These are phyloP conservation scores for Lasiodiplodia sp. DNA, from an alignment of 2,329 filamentous ascomycete species.

Conservation along the genomic window DNA sequence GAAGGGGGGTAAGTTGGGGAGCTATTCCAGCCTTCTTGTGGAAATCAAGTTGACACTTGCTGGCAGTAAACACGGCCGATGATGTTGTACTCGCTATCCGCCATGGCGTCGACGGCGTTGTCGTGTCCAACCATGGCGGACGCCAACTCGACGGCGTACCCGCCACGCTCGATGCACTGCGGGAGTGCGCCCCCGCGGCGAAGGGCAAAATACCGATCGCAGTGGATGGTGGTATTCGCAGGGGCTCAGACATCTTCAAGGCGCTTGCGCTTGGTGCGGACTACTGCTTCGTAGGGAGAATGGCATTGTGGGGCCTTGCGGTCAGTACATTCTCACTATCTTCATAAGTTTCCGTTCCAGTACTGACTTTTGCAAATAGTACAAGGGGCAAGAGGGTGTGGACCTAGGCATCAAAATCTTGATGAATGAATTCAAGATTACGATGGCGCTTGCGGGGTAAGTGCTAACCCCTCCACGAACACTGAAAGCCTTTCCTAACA, in stretches of 20 bases:
- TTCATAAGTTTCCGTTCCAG: too few relatives aligned
- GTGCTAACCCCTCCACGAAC: neutral
- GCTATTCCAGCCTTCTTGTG: neutral
- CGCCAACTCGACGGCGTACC: slow-evolving; percentile 65
- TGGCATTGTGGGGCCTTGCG: slow-evolving; percentile 59
- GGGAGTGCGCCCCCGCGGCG: slow-evolving; percentile 49
- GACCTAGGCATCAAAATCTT: slow-evolving; percentile 55
- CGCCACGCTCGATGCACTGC: slow-evolving; percentile 59
- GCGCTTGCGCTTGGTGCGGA: slow-evolving; percentile 61
- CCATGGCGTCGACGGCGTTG: slow-evolving; percentile 48
- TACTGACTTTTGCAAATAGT: slow-evolving; percentile 34
- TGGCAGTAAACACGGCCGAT: slow-evolving; percentile 44
- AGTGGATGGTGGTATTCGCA: slow-evolving; percentile 66
- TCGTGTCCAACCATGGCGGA: slow-evolving; percentile 66
- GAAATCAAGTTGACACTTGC: neutral
- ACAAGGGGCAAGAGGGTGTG: slow-evolving; percentile 47
- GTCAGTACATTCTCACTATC: slow-evolving; percentile 35
- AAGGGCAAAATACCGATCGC: slow-evolving; percentile 63
- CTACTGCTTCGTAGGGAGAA: slow-evolving; percentile 58
- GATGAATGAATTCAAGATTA: slow-evolving; percentile 39
- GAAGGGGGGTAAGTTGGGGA: slow-evolving; percentile 45
- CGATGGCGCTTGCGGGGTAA: slow-evolving; percentile 41
- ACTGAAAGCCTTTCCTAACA: neutral
- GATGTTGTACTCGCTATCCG: slow-evolving; percentile 55
- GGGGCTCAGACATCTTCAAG: slow-evolving; percentile 66